These are phyloP conservation scores for Cladosporium cucumerinum DNA, from an alignment of 2,329 filamentous ascomycete species.

Conservation along the genomic window DNA sequence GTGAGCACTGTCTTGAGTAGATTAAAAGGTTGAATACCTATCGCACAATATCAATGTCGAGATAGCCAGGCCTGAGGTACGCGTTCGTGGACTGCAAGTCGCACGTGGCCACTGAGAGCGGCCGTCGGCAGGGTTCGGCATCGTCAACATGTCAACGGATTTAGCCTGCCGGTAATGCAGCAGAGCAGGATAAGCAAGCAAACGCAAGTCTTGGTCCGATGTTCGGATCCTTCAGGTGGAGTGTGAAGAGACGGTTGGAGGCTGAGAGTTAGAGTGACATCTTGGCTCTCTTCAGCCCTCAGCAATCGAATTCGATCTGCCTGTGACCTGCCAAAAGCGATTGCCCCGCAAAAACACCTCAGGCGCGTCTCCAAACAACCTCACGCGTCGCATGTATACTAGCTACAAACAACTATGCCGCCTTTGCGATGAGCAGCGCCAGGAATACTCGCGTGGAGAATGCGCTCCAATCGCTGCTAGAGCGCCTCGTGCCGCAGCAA, in stretches of 20 bases:
- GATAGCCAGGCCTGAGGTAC: not conserved
- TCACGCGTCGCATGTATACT: constrained; percentile 9
- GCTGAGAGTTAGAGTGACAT: not conserved
- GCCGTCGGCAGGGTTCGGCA: not conserved
- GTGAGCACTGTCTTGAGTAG: not conserved
- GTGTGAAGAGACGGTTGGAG: not conserved
- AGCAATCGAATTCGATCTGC: not conserved
- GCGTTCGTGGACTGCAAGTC: not conserved
- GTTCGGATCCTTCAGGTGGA: not conserved
- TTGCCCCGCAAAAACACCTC: constrained; percentile 8
- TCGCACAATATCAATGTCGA: not conserved
- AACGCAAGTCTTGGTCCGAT: not conserved
- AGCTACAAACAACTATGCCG: constrained; percentile 9
- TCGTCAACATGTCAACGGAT: not conserved
- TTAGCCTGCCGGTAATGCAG: not conserved
- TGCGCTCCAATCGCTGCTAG: constrained; percentile 75
- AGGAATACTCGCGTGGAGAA: constrained; percentile 63
- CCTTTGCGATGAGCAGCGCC: constrained; percentile 15
- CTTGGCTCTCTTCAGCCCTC: not conserved
- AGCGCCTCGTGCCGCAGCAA: constrained; percentile 64
- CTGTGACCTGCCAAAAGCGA: not conserved
- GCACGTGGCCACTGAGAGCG: not conserved
- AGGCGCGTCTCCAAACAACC: constrained; percentile 9
- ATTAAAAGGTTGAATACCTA: not conserved
- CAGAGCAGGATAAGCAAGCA: not conserved